phyloP scores from a whole-genome alignment of 495 filamentous ascomycete species.

The Acidiella bohemica region DNA sequence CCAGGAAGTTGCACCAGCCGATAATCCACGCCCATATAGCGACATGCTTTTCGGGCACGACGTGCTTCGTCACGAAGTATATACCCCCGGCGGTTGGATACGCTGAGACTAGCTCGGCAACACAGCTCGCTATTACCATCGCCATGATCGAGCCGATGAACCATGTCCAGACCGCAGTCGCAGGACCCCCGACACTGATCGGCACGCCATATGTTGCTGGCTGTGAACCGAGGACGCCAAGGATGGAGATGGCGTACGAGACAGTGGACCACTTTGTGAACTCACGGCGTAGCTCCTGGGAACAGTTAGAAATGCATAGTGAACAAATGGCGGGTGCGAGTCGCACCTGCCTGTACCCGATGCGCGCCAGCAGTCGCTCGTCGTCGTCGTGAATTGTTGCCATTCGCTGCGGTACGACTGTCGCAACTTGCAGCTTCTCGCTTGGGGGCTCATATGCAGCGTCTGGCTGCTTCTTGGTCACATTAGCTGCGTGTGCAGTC shows the following conservation, averaged over 20 bases:
- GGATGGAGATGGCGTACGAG: slow-evolving; percentile 60
- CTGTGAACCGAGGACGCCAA: slow-evolving; percentile 56
- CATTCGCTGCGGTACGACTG: slow-evolving; percentile 23
- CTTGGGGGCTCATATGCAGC: not conserved
- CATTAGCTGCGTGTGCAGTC: too few relatives aligned
- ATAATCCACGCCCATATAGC: slow-evolving; percentile 39
- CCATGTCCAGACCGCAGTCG: slow-evolving; percentile 62
- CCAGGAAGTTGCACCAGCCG: slow-evolving; percentile 57
- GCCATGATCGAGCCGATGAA: slow-evolving; percentile 55
- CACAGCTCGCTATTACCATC: slow-evolving; percentile 51
- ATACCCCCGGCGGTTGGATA: slow-evolving; percentile 41
- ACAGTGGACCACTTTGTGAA: slow-evolving; percentile 65
- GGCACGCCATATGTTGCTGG: slow-evolving; percentile 55
- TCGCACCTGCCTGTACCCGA: slow-evolving; percentile 55
- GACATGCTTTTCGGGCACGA: slow-evolving; percentile 32
- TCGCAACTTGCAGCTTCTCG: not conserved
- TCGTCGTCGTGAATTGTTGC: slow-evolving; percentile 49
- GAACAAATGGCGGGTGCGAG: slow-evolving; percentile 6
- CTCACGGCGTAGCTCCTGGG: slow-evolving; percentile 46
- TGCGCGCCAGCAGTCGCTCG: slow-evolving; percentile 49
- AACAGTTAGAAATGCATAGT: not conserved
- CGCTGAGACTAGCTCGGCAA: slow-evolving; percentile 42
- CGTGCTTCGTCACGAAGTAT: slow-evolving; percentile 36
- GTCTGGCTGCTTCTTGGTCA: too few relatives aligned
- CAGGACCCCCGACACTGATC: slow-evolving; percentile 51